Percentiles rank a stretch among this genome's conserved stretches.
Evolutionary conservation across 176 grass and related monocot species (phyloP).

Genomic region (Dactylis glomerata): DNA sequence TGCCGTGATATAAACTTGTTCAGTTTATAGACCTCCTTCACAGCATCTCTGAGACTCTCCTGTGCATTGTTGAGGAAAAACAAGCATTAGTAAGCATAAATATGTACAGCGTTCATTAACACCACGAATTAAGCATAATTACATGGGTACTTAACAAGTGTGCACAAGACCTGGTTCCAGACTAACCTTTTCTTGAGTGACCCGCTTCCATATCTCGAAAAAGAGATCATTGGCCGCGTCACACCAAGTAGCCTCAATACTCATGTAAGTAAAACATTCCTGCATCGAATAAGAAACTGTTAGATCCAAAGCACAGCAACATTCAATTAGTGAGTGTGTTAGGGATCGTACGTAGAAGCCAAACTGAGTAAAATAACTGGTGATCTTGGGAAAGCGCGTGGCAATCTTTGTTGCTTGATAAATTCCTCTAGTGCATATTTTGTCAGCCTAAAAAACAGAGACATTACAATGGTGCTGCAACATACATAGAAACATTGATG

Average conservation of each 20-base stretch:
- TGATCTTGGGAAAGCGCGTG: constrained; percentile 13
- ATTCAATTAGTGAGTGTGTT: background rate
- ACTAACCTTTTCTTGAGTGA: constrained; percentile 14
- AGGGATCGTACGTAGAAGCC: constrained; percentile 12
- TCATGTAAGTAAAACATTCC: constrained; percentile 9
- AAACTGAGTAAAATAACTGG: background rate
- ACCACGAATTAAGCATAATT: background rate
- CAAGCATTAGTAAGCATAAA: background rate
- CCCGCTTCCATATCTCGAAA: constrained; percentile 20
- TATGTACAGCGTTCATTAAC: background rate
- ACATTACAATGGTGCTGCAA: constrained; percentile 8
- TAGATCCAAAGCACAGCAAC: background rate
- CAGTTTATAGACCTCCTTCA: background rate
- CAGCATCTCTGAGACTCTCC: constrained; percentile 2
- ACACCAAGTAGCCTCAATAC: background rate
- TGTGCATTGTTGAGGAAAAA: background rate
- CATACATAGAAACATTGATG: background rate
- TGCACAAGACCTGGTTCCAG: background rate
- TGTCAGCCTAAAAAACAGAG: background rate
- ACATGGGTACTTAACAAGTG: background rate
- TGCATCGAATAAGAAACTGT: background rate
- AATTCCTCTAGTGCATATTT: constrained; percentile 12
- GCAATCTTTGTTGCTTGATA: constrained; percentile 32
- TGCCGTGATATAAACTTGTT: background rate
- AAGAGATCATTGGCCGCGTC: background rate